phyloP scores from a whole-genome alignment of 345 rosid species.

The Citrus trifoliata region DNA sequence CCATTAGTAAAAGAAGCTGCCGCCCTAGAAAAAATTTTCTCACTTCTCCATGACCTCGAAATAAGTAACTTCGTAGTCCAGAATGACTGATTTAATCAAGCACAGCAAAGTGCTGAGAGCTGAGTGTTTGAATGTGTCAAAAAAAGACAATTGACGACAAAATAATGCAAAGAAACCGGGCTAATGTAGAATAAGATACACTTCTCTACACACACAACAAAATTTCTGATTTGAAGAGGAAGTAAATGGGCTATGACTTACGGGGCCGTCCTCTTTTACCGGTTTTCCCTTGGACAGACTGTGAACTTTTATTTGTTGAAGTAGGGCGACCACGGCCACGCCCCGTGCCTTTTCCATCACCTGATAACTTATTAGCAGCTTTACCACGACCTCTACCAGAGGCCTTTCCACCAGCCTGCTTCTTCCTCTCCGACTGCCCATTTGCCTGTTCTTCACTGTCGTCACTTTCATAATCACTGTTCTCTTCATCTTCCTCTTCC shows the following conservation, averaged over 20 bases:
- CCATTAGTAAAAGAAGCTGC: background rate
- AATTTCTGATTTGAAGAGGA: conserved; percentile 8
- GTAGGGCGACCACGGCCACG: conserved; percentile 40
- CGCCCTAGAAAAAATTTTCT: background rate
- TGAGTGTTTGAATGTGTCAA: no score
- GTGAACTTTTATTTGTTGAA: conserved; percentile 31
- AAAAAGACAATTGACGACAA: background rate
- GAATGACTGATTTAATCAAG: background rate
- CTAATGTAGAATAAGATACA: conserved; percentile 10
- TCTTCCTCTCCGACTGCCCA: conserved; percentile 44
- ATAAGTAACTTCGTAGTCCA: background rate
- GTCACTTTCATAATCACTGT: conserved; percentile 34
- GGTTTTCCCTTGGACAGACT: conserved; percentile 36
- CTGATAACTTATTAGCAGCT: conserved; percentile 18
- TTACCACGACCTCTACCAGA: conserved; percentile 46
- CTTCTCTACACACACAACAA: conserved; percentile 20
- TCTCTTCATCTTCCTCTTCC: conserved; percentile 55
- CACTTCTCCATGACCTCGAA: background rate
- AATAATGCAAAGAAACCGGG: conserved; percentile 2
- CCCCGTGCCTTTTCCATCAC: conserved; percentile 36
- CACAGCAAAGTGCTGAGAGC: background rate
- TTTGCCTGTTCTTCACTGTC: conserved; percentile 53
- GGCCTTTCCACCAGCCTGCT: conserved; percentile 42
- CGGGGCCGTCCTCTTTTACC: conserved; percentile 84
- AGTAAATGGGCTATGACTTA: conserved; percentile 31